Base-by-base conservation (phyloP, 2,329 filamentous ascomycete species). In the Saccharata proteae region DNA sequence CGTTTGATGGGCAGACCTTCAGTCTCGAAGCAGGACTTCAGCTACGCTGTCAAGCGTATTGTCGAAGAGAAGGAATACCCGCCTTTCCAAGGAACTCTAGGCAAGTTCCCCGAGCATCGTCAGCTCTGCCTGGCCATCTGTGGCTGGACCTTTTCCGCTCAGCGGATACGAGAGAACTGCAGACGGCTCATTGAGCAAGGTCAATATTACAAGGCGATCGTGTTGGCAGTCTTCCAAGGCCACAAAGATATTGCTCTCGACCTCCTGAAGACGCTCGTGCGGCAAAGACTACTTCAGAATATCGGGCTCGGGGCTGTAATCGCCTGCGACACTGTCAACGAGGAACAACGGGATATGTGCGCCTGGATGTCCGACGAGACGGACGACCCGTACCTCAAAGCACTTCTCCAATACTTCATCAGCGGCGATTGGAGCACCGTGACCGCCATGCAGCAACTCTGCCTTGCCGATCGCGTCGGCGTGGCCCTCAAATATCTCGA, bases 351-450 rank as follows among this genome's bases (percentile, higher is more conserved):
- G 39, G 67, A 74, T 38, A 68, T 73, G 25, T 75, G 73, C 39
- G 55, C 62, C 8, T 74, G 72, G 55, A 72, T 77, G 51, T 67
- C 69, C 15, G 70, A 71, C 38, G 70, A 76, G 42, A 65, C 78
- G 38, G 74, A 77, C 0, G 80, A 90, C 44, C 77, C 81, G 0
- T 88, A 86, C 47, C 67, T 90, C 15, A 77, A 81, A 34, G 81
- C 80, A 5, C 78, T 90, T 28, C 81, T 83, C 15, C 75, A 77
- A 3, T 75, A 82, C 41, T 80, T 90, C 38, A 75, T 77, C 7
- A 82, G 76, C 0, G 77, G 78, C 4, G 71, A 84, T 49, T 90
- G 83, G 83, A 62, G 69, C 12, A 68, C 70, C 23, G 79, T 90
- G 23, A 76, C 80, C 22, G 71, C 77, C 40, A 80, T 85, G 48